Percentiles rank a stretch among this genome's conserved stretches.
Conservation (phyloP, 768 basidiomycete genomes). For the Termitomyces sp. region DNA sequence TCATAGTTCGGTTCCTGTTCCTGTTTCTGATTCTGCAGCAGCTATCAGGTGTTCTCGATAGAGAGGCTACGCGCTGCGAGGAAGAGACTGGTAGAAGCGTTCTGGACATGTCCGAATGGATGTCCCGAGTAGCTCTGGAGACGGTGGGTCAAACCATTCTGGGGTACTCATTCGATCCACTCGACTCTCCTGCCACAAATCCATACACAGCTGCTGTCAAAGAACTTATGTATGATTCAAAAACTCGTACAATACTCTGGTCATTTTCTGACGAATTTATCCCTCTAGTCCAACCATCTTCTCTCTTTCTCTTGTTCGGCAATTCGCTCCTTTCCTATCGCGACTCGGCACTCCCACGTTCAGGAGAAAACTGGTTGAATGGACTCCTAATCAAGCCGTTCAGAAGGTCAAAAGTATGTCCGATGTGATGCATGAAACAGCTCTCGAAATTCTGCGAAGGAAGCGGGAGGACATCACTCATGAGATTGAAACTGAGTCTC, state of each 20-base stretch:
- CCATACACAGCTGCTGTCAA: constrained; percentile 43
- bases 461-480: constrained; percentile 29
- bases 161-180: constrained; percentile 45
- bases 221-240: constrained; percentile 37
- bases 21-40: constrained; percentile 11
- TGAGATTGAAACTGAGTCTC: constrained; percentile 19
- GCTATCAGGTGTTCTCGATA: constrained; percentile 27
- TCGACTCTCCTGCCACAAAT: constrained; percentile 39
- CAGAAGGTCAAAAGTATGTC: constrained; percentile 43
- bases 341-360: constrained; percentile 39
- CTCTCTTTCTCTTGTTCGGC: constrained; percentile 40
- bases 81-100: constrained; percentile 17
- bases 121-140: constrained; percentile 42
- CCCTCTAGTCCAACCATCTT: constrained; percentile 42
- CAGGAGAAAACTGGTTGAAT: constrained; percentile 41
- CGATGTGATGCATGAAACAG: constrained; percentile 46
- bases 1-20: background rate
- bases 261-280: background rate
- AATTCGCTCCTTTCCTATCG: constrained; percentile 42
- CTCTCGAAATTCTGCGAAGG: constrained; percentile 35
- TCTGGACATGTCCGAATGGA: constrained; percentile 46
- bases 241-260: background rate
- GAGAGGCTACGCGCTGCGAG: constrained; percentile 18
- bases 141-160: constrained; percentile 41
- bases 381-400: constrained; percentile 33